These are phyloP conservation scores for Exophiala oligosperma DNA, from an alignment of 2,329 filamentous ascomycete genomes.

Conservation along the genomic window DNA sequence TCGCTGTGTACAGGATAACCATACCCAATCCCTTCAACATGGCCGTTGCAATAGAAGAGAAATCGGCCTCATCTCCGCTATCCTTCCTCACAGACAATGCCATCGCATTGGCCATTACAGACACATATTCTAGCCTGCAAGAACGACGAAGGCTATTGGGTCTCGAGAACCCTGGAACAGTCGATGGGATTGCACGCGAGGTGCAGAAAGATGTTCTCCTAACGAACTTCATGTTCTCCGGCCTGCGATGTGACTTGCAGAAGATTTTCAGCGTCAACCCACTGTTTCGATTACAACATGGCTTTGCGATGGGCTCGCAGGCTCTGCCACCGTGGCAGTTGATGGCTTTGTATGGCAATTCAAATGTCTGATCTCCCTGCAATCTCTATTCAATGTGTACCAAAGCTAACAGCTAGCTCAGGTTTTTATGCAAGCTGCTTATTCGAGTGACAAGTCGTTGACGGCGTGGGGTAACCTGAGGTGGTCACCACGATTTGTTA, in stretches of 20 bases:
- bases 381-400: background rate
- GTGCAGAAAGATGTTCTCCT: slow-evolving; percentile 95
- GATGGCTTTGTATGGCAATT: slow-evolving; percentile 88
- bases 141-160: slow-evolving; percentile 85
- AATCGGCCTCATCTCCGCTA: slow-evolving; percentile 47
- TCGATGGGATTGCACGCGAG: slow-evolving; percentile 86
- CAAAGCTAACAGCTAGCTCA: slow-evolving; percentile 40
- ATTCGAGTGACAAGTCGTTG: slow-evolving; percentile 89
- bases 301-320: slow-evolving; percentile 89
- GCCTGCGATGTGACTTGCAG: slow-evolving; percentile 91
- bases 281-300: slow-evolving; percentile 95
- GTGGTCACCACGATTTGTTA: slow-evolving; percentile 76
- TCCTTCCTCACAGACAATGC: slow-evolving; percentile 74
- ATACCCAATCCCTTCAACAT: slow-evolving; percentile 11
- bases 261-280: slow-evolving; percentile 94
- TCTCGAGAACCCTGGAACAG: slow-evolving; percentile 85
- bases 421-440: slow-evolving; percentile 93
- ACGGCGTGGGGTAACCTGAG: slow-evolving; percentile 90
- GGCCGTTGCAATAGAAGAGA: slow-evolving; percentile 41
- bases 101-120: slow-evolving; percentile 66
- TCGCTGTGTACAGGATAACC: background rate
- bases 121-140: slow-evolving; percentile 78
- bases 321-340: slow-evolving; percentile 93
- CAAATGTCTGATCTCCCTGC: slow-evolving; percentile 61
- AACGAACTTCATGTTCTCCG: slow-evolving; percentile 95